Evolutionary conservation across 2,329 filamentous ascomycete genomes (phyloP).

Genomic region (Aspergillus sp.): DNA sequence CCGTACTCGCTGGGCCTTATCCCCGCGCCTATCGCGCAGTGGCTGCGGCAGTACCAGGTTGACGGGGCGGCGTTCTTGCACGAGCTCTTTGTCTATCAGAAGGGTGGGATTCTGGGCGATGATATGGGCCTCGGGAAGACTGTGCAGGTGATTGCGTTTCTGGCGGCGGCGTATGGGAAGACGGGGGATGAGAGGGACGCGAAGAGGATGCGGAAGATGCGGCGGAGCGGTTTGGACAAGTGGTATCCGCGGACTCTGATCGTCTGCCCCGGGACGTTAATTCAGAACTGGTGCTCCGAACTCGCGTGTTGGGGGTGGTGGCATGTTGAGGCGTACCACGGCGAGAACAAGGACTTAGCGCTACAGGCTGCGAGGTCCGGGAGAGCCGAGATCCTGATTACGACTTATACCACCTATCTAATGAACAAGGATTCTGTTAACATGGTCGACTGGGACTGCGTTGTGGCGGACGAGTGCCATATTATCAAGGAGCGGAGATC

Average conservation of each 20-base stretch:
- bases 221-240: conserved; percentile 45
- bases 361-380: conserved; percentile 65
- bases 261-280: conserved; percentile 78
- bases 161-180: conserved; percentile 88
- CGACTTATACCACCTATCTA: conserved; percentile 81
- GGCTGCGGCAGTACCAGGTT: conserved; percentile 84
- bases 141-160: conserved; percentile 86
- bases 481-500: conserved; percentile 70
- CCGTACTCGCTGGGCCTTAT: conserved; percentile 69
- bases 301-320: conserved; percentile 91
- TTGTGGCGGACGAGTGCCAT: conserved; percentile 92
- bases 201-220: conserved; percentile 80
- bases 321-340: conserved; percentile 77
- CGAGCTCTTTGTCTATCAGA: conserved; percentile 80
- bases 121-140: conserved; percentile 98
- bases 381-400: conserved; percentile 80
- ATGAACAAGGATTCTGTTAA: conserved; percentile 72
- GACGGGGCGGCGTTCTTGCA: conserved; percentile 79
- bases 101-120: conserved; percentile 82
- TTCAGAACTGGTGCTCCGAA: conserved; percentile 86
- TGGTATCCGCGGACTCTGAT: conserved; percentile 85
- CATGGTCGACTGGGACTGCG: conserved; percentile 81
- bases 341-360: conserved; percentile 59
- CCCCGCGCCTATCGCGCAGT: conserved; percentile 81
- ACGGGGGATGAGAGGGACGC: conserved; percentile 76